phyloP scores from a whole-genome alignment of 2,329 filamentous ascomycete species.

The Periglandula ipomoeae region DNA sequence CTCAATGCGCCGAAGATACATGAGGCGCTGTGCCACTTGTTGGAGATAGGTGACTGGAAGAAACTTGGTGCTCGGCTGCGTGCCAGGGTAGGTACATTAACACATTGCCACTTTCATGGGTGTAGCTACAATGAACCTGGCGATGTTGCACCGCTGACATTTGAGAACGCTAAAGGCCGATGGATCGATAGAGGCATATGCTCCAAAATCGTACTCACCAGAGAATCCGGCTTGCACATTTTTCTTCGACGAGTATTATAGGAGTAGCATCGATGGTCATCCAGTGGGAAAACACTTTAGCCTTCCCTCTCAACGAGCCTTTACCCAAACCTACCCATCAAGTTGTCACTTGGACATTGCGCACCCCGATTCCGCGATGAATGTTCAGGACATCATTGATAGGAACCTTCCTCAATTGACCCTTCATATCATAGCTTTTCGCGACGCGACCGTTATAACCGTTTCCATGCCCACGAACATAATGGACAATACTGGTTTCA shows the following conservation, averaged over 20 bases:
- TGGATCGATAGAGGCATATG: slow-evolving; percentile 8
- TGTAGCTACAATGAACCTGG: too few relatives aligned
- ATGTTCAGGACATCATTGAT: slow-evolving; percentile 7
- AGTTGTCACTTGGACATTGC: neutral
- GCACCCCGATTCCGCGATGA: slow-evolving; percentile 2
- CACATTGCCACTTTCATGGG: too few relatives aligned
- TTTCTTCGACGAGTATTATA: slow-evolving; percentile 3
- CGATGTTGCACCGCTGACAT: neutral
- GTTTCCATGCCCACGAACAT: slow-evolving; percentile 5
- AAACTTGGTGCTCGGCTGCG: slow-evolving; percentile 7
- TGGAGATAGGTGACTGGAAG: slow-evolving; percentile 9
- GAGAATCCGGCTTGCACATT: slow-evolving; percentile 6
- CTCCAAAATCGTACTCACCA: slow-evolving; percentile 1
- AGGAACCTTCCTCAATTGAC: slow-evolving; percentile 5
- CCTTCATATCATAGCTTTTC: slow-evolving; percentile 6
- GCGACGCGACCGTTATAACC: slow-evolving; percentile 6
- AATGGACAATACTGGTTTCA: slow-evolving; percentile 8
- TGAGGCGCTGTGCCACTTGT: slow-evolving; percentile 3
- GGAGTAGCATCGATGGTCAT: slow-evolving; percentile 1
- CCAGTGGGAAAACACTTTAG: slow-evolving; percentile 3
- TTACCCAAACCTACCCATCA: slow-evolving; percentile 6
- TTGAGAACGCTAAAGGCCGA: neutral
- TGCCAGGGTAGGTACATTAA: slow-evolving; percentile 5
- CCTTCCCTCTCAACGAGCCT: slow-evolving; percentile 3
- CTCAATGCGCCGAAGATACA: slow-evolving; percentile 5